phyloP scores from a whole-genome alignment of 352 stramenopile genomes.

The Globisporangium takayamanum region DNA sequence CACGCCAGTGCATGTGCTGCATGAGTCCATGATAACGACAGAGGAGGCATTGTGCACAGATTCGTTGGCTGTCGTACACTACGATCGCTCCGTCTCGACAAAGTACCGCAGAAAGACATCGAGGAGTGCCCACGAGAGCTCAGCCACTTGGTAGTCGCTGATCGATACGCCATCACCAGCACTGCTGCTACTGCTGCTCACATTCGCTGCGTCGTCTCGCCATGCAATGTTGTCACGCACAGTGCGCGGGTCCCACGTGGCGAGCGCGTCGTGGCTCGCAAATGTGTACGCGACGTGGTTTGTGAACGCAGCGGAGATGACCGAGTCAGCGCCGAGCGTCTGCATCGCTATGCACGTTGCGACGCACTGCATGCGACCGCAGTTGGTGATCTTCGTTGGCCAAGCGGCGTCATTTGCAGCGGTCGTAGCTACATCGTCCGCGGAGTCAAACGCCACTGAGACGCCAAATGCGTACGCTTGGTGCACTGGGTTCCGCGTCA shows the following conservation, averaged over 20 bases:
- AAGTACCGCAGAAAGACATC: conserved; percentile 19
- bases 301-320: conserved; percentile 41
- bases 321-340: conserved; percentile 25
- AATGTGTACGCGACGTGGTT: conserved; percentile 42
- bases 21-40: no score
- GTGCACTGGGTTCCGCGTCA: conserved; percentile 32
- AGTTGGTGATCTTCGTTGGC: conserved; percentile 40
- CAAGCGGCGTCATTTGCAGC: conserved; percentile 10
- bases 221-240: not conserved
- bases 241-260: conserved; percentile 24
- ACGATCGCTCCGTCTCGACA: conserved; percentile 1
- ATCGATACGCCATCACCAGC: not conserved
- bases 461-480: conserved; percentile 37
- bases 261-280: conserved; percentile 26
- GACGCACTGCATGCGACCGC: conserved; percentile 38
- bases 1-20: no score
- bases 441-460: conserved; percentile 25
- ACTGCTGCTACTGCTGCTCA: not conserved
- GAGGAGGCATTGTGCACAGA: no score
- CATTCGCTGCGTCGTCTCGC: not conserved
- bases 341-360: conserved; percentile 57
- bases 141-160: conserved; percentile 7
- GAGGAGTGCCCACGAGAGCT: conserved; percentile 11
- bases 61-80: no score
- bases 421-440: conserved; percentile 3